Evolutionary conservation across 179 eudicot genomes (phyloP).

Genomic region (Gypsophila paniculata): DNA sequence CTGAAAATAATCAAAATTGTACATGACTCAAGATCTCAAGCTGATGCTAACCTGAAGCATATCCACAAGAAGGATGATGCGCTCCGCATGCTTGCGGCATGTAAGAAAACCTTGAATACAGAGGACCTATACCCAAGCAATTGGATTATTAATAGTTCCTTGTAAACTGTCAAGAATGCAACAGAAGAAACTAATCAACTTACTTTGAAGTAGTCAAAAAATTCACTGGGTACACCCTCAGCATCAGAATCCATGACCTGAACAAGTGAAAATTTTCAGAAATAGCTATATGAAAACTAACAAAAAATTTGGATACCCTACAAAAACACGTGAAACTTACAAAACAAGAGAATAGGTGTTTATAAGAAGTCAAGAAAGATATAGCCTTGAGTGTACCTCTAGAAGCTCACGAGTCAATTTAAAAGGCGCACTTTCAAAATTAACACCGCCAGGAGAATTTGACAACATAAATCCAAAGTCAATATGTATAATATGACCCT

Average conservation of each 20-base stretch:
- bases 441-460: slow-evolving; percentile 97
- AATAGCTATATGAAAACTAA: neutral
- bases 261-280: slow-evolving; percentile 25
- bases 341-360: neutral
- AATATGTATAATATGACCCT: slow-evolving; percentile 96
- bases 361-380: neutral
- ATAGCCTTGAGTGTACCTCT: slow-evolving; percentile 50
- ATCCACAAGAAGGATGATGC: slow-evolving; percentile 96
- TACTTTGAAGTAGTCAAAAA: slow-evolving; percentile 93
- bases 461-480: slow-evolving; percentile 99
- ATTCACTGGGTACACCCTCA: slow-evolving; percentile 95
- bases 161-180: slow-evolving; percentile 10
- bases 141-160: slow-evolving; percentile 16
- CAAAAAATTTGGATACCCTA: neutral
- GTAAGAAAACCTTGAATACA: slow-evolving; percentile 98
- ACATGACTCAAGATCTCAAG: slow-evolving; percentile 1
- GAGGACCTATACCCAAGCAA: slow-evolving; percentile 61
- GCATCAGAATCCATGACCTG: slow-evolving; percentile 99
- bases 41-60: slow-evolving; percentile 75
- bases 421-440: slow-evolving; percentile 99
- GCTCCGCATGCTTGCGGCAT: slow-evolving; percentile 97
- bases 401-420: slow-evolving; percentile 97
- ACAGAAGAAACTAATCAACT: slow-evolving; percentile 2
- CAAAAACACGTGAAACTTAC: neutral
- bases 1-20: neutral